Base-by-base conservation (phyloP, 2,329 filamentous ascomycete genomes). In the Ascosphaera apis region DNA sequence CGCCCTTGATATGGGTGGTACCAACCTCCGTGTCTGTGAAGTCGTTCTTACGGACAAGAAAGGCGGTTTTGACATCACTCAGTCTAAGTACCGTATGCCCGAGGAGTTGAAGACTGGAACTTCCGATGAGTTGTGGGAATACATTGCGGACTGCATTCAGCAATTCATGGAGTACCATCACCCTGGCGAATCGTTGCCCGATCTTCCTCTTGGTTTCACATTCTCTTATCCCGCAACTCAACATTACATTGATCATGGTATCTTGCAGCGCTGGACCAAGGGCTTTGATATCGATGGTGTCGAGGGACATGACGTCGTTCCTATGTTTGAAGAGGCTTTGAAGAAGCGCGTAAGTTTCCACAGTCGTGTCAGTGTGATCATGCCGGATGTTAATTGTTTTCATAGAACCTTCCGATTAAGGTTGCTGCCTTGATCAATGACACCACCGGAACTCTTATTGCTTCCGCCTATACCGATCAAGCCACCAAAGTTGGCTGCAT, bases 401-500 rank as follows among this genome's bases (percentile, higher is more conserved):
- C 8, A 13, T 31, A 84, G 76, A 76, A 76, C 19, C 76, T 93
- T 11, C 86, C 86, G 33, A 91, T 95, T 60, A 91, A 84, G 60
- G 65, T 95, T 38, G 79, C 78, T 16, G 88, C 88, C 25, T 60
- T 98, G 54, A 88, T 95, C 60, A 98, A 98, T 55, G 88, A 98
- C 55, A 98, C 88, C 34, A 95, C 86, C 13, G 88, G 88, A 48
- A 98, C 88, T 21, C 64, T 98, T 48, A 91, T 98, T 49, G 88
- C 88, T 41, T 95, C 86, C 17, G 77, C 82, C 19, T 98, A 98
- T 60, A 95, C 86, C n/a, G 84, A 98, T 53, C 63, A 75, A 33
- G 72, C 75, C 46, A 91, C 93, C 70, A 83, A 74, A 60, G 88
- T 95, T 48, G 88, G 88, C 38, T 93, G 86, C 58, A 98, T 98